A percentile compares a stretch with the other conserved stretches of the same genome.
These are phyloP conservation scores for Symmetrospora coprosmae DNA, from an alignment of 768 basidiomycete species.

Conservation along the genomic window DNA sequence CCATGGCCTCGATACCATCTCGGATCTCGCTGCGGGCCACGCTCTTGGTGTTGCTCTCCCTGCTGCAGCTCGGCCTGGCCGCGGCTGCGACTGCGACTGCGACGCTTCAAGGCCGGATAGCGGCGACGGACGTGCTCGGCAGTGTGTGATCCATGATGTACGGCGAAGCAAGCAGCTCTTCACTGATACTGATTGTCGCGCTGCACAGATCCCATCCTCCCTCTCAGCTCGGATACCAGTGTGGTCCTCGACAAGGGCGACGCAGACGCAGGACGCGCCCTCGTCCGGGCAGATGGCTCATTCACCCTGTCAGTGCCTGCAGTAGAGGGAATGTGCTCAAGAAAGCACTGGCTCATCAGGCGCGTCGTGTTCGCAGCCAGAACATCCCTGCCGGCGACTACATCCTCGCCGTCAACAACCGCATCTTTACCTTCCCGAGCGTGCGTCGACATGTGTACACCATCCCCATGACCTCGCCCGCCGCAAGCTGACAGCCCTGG, in stretches of 20 bases:
- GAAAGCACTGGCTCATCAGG: neutral
- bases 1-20: too few species aligned
- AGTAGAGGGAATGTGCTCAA: neutral
- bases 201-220: neutral
- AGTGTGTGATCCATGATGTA: too few species aligned
- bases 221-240: neutral
- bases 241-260: slow-evolving; percentile 1
- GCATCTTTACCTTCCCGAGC: slow-evolving; percentile 4
- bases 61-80: too few species aligned
- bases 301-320: neutral
- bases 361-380: neutral
- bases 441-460: neutral
- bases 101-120: too few species aligned
- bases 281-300: slow-evolving; percentile 6
- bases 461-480: neutral
- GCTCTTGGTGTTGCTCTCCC: too few species aligned
- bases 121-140: too few species aligned
- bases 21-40: too few species aligned
- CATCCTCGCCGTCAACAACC: neutral
- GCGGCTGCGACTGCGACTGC: too few species aligned
- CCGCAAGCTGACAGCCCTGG: neutral
- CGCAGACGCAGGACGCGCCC: neutral
- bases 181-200: too few species aligned
- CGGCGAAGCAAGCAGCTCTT: too few species aligned
- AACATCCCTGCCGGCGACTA: slow-evolving; percentile 9